A percentile compares a stretch with the other conserved stretches of the same genome.
Conservation (phyloP, 1,139 yeast species). For the Groenewaldozyma sp. region DNA sequence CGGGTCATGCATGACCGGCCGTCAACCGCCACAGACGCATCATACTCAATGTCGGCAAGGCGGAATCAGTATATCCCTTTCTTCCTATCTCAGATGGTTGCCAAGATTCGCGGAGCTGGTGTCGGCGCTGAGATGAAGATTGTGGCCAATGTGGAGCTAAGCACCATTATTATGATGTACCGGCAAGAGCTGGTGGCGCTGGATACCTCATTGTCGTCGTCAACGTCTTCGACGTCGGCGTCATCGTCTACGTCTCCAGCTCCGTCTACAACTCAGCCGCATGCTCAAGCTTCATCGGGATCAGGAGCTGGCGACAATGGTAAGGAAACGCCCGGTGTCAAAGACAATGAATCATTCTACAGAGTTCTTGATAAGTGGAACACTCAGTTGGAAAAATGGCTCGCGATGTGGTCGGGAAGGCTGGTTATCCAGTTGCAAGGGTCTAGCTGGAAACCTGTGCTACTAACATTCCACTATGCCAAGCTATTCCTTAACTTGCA, state of each 20-base stretch:
- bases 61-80: conserved; percentile 11
- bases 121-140: conserved; percentile 19
- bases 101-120: conserved; percentile 9
- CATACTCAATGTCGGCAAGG: conserved; percentile 2
- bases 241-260: too few species aligned
- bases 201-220: not conserved
- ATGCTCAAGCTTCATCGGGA: too few species aligned
- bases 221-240: too few species aligned
- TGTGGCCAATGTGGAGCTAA: conserved; percentile 21
- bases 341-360: not conserved
- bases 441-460: conserved; percentile 20
- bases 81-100: conserved; percentile 9
- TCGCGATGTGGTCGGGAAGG: conserved; percentile 21
- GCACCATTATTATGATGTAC: conserved; percentile 19
- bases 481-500: conserved; percentile 18
- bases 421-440: conserved; percentile 18
- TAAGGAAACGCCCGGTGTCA: not conserved
- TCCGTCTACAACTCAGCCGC: too few species aligned
- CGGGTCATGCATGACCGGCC: conserved; percentile 20
- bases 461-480: conserved; percentile 21
- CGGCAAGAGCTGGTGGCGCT: conserved; percentile 15
- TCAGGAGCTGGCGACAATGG: not conserved
- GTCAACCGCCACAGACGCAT: conserved; percentile 6
- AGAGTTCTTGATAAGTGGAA: conserved; percentile 18
- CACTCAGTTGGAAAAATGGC: conserved; percentile 21